Evolutionary conservation across 192 early-diverging fungal species (phyloP).

Genomic region (Umbelopsis ramanniana): DNA sequence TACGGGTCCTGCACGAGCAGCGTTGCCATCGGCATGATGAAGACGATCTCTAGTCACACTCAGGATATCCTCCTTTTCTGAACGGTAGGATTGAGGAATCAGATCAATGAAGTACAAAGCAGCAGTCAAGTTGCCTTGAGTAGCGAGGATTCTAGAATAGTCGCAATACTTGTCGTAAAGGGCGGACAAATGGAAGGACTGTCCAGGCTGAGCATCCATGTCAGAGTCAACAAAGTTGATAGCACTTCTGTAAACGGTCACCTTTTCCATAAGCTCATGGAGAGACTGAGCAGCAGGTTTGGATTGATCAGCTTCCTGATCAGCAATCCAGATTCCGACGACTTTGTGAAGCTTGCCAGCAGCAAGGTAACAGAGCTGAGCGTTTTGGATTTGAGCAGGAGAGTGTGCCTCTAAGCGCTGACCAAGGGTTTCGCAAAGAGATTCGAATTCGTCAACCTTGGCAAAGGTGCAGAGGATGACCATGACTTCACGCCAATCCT

Average conservation of each 20-base stretch:
- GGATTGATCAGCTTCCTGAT: constrained; percentile 56
- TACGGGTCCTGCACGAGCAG: constrained; percentile 38
- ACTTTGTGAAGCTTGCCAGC: constrained; percentile 86
- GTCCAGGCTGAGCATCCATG: constrained; percentile 42
- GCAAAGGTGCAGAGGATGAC: constrained; percentile 95
- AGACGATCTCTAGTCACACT: constrained; percentile 78
- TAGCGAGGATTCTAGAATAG: constrained; percentile 77
- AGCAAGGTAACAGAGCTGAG: constrained; percentile 75
- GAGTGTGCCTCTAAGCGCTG: constrained; percentile 54
- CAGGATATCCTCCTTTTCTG: constrained; percentile 51
- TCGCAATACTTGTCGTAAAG: constrained; percentile 89
- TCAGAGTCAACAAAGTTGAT: constrained; percentile 88
- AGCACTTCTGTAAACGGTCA: constrained; percentile 91
- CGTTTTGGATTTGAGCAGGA: constrained; percentile 9
- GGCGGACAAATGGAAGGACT: constrained; percentile 30
- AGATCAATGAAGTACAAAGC: constrained; percentile 81
- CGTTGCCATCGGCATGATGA: constrained; percentile 55
- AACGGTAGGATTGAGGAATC: constrained; percentile 69
- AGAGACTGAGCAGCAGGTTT: constrained; percentile 52
- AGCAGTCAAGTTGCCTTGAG: constrained; percentile 76
- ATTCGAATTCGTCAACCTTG: constrained; percentile 79
- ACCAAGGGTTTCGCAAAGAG: constrained; percentile 71
- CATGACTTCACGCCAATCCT: constrained; percentile 91
- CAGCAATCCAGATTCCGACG: constrained; percentile 78
- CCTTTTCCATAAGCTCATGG: constrained; percentile 86